Conservation (phyloP, 2,329 filamentous ascomycete genomes). For the Neonectria faginata region DNA sequence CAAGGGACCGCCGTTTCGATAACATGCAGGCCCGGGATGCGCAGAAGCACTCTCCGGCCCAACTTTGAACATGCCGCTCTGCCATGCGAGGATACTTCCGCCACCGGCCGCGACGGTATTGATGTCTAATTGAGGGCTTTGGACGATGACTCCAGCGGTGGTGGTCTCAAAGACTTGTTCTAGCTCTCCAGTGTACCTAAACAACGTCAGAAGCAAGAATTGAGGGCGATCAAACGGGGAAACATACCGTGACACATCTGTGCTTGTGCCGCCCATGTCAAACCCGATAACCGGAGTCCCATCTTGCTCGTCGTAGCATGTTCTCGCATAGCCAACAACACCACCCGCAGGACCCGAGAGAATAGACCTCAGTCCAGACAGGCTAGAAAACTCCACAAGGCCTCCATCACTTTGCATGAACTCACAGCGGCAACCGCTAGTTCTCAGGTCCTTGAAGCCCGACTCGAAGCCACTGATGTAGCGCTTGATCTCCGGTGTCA, state of each 20-base stretch:
- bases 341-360: constrained; percentile 89
- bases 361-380: constrained; percentile 85
- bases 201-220: not conserved
- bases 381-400: constrained; percentile 77
- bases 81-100: constrained; percentile 84
- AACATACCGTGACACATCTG: constrained; percentile 85
- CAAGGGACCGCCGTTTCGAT: constrained; percentile 85
- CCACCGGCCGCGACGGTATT: constrained; percentile 93
- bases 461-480: constrained; percentile 77
- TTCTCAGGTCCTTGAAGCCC: constrained; percentile 77
- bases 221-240: not conserved
- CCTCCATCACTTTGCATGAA: constrained; percentile 92
- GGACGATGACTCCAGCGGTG: constrained; percentile 88
- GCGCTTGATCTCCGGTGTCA: constrained; percentile 53
- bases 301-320: constrained; percentile 84
- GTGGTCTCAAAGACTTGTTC: constrained; percentile 95
- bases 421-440: constrained; percentile 81
- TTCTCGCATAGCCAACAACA: constrained; percentile 90
- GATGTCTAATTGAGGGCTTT: constrained; percentile 90
- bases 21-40: constrained; percentile 89
- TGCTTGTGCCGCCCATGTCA: constrained; percentile 91
- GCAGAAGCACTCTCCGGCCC: constrained; percentile 89
- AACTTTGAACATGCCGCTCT: constrained; percentile 87
- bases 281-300: constrained; percentile 90
- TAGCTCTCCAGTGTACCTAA: constrained; percentile 74